Percentiles rank a stretch among this genome's conserved stretches.
These are phyloP conservation scores for Amanita brunnescens DNA, from an alignment of 768 basidiomycete species.

Conservation along the genomic window DNA sequence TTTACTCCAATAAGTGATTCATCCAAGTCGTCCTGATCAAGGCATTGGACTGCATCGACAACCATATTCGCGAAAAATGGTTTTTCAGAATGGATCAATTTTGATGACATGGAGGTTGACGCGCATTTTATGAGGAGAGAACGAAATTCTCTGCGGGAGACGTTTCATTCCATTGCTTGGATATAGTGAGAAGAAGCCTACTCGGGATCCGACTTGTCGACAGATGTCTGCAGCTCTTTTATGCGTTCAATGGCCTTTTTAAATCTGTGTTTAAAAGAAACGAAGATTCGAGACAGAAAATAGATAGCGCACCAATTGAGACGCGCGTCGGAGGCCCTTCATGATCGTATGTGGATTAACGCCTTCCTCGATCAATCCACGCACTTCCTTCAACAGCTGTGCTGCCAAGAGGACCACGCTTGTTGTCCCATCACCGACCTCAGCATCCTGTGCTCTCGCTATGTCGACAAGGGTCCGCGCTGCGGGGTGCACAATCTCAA, in stretches of 20 bases:
- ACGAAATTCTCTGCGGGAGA: slow-evolving; percentile 66
- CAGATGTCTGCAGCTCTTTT: slow-evolving; percentile 79
- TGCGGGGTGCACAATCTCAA: slow-evolving; percentile 97
- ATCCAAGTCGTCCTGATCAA: slow-evolving; percentile 91
- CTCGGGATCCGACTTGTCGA: slow-evolving; percentile 89
- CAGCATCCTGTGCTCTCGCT: slow-evolving; percentile 95
- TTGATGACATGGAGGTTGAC: slow-evolving; percentile 99
- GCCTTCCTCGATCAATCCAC: slow-evolving; percentile 89
- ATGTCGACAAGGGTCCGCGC: slow-evolving; percentile 98
- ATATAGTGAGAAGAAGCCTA: slow-evolving; percentile 30
- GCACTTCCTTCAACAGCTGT: slow-evolving; percentile 89
- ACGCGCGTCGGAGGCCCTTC: slow-evolving; percentile 88
- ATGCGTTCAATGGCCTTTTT: slow-evolving; percentile 76
- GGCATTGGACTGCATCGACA: slow-evolving; percentile 88
- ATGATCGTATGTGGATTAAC: slow-evolving; percentile 97
- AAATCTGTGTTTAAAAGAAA: slow-evolving; percentile 9
- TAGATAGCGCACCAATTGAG: slow-evolving; percentile 58
- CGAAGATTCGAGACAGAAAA: slow-evolving; percentile 2
- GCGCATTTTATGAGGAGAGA: slow-evolving; percentile 94
- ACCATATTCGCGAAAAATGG: slow-evolving; percentile 99
- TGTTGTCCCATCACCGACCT: slow-evolving; percentile 97
- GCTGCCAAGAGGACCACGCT: slow-evolving; percentile 92
- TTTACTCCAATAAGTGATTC: slow-evolving; percentile 96
- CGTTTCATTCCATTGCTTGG: slow-evolving; percentile 10
- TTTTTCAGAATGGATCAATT: slow-evolving; percentile 96